Percentiles rank a stretch among this genome's conserved stretches.
Evolutionary conservation across 768 basidiomycete species (phyloP).

Genomic region (Trametes punicea): DNA sequence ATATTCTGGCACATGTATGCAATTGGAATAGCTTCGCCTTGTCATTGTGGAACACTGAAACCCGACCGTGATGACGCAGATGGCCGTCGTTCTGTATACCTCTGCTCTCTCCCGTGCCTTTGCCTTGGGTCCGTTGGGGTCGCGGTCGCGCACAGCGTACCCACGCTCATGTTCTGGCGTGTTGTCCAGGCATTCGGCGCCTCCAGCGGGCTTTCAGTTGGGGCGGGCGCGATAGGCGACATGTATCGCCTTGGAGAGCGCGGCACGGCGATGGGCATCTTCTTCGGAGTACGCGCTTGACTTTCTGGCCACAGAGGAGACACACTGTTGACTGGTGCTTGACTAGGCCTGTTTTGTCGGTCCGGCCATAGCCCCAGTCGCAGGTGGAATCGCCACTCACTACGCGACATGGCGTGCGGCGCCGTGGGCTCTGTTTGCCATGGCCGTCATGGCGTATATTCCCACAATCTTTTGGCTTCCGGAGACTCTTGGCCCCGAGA

Average conservation of each 20-base stretch:
- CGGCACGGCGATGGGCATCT: slow-evolving; percentile 56
- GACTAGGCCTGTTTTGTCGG: slow-evolving; percentile 51
- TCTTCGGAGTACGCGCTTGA: slow-evolving; percentile 41
- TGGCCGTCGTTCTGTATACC: slow-evolving; percentile 60
- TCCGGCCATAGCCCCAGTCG: slow-evolving; percentile 56
- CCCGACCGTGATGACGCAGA: slow-evolving; percentile 36
- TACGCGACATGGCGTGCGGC: slow-evolving; percentile 66
- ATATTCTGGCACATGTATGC: slow-evolving; percentile 47
- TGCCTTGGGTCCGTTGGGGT: slow-evolving; percentile 60
- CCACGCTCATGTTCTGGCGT: slow-evolving; percentile 54
- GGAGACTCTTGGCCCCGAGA: slow-evolving; percentile 58
- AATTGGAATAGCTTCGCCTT: background rate
- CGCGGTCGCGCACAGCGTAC: slow-evolving; percentile 40
- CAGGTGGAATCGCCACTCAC: slow-evolving; percentile 53
- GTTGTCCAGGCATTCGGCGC: slow-evolving; percentile 65
- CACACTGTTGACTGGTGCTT: background rate
- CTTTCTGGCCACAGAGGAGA: background rate
- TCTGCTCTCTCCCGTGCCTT: slow-evolving; percentile 56
- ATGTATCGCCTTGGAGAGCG: slow-evolving; percentile 64
- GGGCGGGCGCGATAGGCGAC: slow-evolving; percentile 59
- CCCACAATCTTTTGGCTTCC: slow-evolving; percentile 49
- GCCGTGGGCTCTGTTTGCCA: slow-evolving; percentile 44
- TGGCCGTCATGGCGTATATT: slow-evolving; percentile 38
- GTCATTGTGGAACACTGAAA: background rate
- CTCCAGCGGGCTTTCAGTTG: slow-evolving; percentile 53